Evolutionary conservation across 2,329 filamentous ascomycete species (phyloP), one percentile per base, ranked within the genome.

Genomic region (Gnomoniopsis smithogilvyi): DNA sequence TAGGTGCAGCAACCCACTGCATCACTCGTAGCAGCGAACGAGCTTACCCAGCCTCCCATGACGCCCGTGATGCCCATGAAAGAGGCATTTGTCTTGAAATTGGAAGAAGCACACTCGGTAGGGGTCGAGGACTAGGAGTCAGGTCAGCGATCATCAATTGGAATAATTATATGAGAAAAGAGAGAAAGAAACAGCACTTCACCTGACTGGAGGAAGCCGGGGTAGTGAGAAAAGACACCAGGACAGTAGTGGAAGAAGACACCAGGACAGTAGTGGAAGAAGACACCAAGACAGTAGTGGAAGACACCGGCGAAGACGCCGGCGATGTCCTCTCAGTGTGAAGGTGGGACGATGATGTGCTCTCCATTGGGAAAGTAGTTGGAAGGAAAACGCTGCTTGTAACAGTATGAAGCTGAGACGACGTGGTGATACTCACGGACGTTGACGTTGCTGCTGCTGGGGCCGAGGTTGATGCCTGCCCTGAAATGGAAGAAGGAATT

Each of bases 61-160:
- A 15, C 57, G 22, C 45, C 53, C 17, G 51, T 14, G 43, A 62
- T 53, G 21, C 57, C 58, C 50, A 62, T 60, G 43, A 51, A 62
- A 8, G 49, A 56, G 3, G 60, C 53, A 1, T 48, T 51, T 21
- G 52, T 51, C n/a, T 59, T 21, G 34, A 54, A 62, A 2, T 46
- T 41, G 15, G 60, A 60, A 2, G 60, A 21, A 12, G 50, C 56
- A 17, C 60, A 62, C 52, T 52, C 26, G 38, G 30, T 54, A 1
- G 57, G 45, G 49, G 30, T 47, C 3, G 50, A 26, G 21, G 38
- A n/a, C 59, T 38, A 30, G 8, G 17, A 17, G n/a, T 3, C 2
- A 34, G 26, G 56, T 59, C 34, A 59, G 51, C 36, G 17, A 14
- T 1, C 6, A 1, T n/a, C 2, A 36, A n/a, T 14, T 17, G 2